Conservation (phyloP, 2,329 filamentous ascomycete species). For the Venturia nashicola region DNA sequence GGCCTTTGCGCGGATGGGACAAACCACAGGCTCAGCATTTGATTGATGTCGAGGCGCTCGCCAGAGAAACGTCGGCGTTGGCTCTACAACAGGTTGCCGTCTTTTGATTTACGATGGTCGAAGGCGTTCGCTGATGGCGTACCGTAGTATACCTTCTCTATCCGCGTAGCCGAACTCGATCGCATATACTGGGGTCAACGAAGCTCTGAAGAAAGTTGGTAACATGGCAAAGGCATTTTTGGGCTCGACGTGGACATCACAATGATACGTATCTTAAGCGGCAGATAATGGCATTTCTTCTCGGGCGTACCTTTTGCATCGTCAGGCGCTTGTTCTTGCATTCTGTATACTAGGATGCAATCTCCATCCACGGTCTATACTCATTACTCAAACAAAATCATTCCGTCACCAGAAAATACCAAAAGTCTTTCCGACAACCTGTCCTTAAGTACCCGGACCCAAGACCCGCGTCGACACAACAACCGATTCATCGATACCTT, state of each 20-base stretch:
- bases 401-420: no score
- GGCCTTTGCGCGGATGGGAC: slow-evolving; percentile 19
- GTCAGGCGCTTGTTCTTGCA: neutral
- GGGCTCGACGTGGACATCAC: neutral
- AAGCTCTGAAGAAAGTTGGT: neutral
- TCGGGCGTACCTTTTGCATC: neutral
- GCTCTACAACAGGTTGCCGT: neutral
- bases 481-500: no score
- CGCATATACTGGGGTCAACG: neutral
- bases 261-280: neutral
- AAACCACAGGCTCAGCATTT: neutral
- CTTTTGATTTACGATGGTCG: neutral
- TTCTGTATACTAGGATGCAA: neutral
- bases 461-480: no score
- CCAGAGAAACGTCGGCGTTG: neutral
- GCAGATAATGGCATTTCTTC: neutral
- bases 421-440: no score
- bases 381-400: neutral
- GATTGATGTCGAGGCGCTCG: neutral
- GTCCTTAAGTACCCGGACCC: no score
- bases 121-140: neutral
- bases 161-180: neutral
- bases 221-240: neutral
- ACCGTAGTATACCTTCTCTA: neutral
- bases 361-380: neutral